Conservation (phyloP, 73 alveolate genomes). For the Paramecium sonneborni region DNA sequence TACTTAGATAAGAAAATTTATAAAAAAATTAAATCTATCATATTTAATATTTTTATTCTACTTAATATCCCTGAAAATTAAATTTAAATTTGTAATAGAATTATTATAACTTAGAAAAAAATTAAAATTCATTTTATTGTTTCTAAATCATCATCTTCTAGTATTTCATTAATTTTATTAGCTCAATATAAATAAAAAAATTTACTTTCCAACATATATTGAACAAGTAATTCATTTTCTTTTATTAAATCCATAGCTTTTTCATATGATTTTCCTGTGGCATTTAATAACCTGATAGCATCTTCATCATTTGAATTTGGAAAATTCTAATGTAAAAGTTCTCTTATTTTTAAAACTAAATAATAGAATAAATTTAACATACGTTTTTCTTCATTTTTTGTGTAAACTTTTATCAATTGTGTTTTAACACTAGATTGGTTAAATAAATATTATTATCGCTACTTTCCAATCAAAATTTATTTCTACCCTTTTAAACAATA, state of each 20-base stretch:
- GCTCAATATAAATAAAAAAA: neutral
- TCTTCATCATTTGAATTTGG: conserved; percentile 46
- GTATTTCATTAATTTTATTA: neutral
- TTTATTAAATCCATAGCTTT: neutral
- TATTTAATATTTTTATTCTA: too few relatives aligned
- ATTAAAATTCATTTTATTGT: neutral
- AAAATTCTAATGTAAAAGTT: neutral
- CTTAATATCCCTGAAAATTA: too few relatives aligned
- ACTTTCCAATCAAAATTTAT: neutral
- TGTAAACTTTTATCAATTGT: neutral
- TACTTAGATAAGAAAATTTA: too few relatives aligned
- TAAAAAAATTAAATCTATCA: too few relatives aligned
- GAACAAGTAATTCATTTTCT: neutral
- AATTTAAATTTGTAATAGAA: too few relatives aligned
- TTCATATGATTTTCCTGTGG: conserved; percentile 31
- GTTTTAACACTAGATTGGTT: conserved; percentile 14
- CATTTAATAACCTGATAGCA: neutral
- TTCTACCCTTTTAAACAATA: neutral
- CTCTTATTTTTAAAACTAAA: neutral
- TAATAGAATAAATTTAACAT: neutral
- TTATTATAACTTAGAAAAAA: neutral
- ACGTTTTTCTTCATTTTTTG: conserved; percentile 2
- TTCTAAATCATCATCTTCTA: neutral
- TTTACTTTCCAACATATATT: conserved; percentile 30
- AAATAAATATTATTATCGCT: neutral